Evolutionary conservation across 805 yeast species (phyloP), one percentile per base, ranked within the genome.

Genomic region (Kodamaea sagamina): DNA sequence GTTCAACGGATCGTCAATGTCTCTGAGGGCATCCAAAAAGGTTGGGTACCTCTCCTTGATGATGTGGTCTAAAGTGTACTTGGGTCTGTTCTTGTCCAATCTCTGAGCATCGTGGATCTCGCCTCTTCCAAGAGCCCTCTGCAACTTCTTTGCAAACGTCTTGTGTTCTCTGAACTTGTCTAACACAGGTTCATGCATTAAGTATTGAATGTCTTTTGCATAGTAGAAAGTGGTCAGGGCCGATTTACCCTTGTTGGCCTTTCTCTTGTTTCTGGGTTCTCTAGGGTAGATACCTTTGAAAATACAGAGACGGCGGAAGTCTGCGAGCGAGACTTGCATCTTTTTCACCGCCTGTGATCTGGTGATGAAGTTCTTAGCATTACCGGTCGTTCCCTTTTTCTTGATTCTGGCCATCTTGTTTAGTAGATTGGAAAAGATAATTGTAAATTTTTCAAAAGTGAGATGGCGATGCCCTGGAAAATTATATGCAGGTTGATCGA

Each of bases 271-370:
- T 56, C 90, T 76, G 36, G 98, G 98, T 62, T 89, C 97, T 63
- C 99, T 81, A 42, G 99, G 99, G 62, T 89, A 93, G 51, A 93
- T 90, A 41, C 99, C 99, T 67, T 93, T 93, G 77, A 93, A 89
- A 63, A 93, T 93, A 77, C 99, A 93, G 61, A 93, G 77, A 59
- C 99, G 82, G 71, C 96, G 82, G 79, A 93, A 93, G 69, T 93
- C 99, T 9, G 97, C 97, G 39, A 93, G 75, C 2, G 97, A 86
- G 21, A 93, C 85, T 68, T 93, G 99, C 49, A 93, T 73, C 62
- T 84, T 89, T 67, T 84, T 83, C 39, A 93, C 84, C 4, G 99
- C 99, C 65, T 89, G 97, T 0, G 97, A 84, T 68, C 99, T 80
- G 36, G 97, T 90, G 61, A 93, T 77, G 68, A 84, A 93, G 67